Evolutionary conservation across 2,329 filamentous ascomycete species (phyloP), one percentile per base, ranked within the genome.

Genomic region (Clarireedia hainanense): DNA sequence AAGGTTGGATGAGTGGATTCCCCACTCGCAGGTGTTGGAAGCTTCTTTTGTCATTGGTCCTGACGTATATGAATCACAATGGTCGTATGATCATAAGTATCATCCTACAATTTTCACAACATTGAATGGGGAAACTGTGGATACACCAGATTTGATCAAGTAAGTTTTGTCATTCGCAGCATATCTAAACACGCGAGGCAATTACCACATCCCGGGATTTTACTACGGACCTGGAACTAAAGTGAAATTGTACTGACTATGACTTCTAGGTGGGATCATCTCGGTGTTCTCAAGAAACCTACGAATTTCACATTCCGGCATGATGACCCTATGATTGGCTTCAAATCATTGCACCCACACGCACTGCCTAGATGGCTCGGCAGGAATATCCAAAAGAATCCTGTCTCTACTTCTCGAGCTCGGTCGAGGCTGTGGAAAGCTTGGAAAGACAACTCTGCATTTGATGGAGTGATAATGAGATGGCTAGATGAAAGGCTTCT

Each of bases 271-370:
- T 54, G 52, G 52, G 52, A 75, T 60, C 71, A 68, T 54, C 63
- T 75, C n/a, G 67, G 63, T 20, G 67, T 75, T 12, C 66, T 75
- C 1, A 63, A 70, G 46, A 75, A 74, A 57, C 74, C 73, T 0
- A 67, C 62, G 27, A 63, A 70, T 42, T 70, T 67, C 7, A 78
- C 51, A 73, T 75, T 76, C 60, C 70, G 75, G 4, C 70, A 75
- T 57, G 78, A 81, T 57, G 79, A 81, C 52, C 77, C 77, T 7
- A 70, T 80, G 4, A 66, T 77, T 43, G 71, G 70, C n/a, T 79
- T 76, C 60, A 72, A 72, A 20, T 58, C 65, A 4, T 52, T 65
- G 12, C 57, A 57, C 20, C 52, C 63, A 20, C 64, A 60, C 20
- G 47, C 61, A 46, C 26, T 69, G 5, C 57, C 56, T 67, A 69